Evolutionary conservation across 2,329 filamentous ascomycete genomes (phyloP), one percentile per base, ranked within the genome.

Genomic region (Pseudocercospora ulei): DNA sequence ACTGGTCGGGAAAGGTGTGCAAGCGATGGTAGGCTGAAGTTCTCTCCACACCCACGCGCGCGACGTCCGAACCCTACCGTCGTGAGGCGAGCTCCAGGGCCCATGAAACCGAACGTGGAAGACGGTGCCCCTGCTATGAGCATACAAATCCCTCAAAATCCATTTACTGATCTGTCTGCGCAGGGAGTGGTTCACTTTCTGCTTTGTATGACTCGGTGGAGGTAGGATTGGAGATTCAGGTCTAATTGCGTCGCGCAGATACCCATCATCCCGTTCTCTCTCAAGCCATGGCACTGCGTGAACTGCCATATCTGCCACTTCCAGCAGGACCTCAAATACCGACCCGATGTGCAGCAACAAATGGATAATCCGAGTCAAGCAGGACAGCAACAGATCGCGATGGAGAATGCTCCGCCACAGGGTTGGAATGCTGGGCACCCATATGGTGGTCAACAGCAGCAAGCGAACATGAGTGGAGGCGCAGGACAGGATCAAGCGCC

Each of bases 221-320:
- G 12, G 8, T 43, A 18, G 79, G n/a, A n/a, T n/a, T n/a, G n/a
- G n/a, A n/a, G n/a, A n/a, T n/a, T n/a, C n/a, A n/a, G n/a, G n/a
- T n/a, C n/a, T n/a, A n/a, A n/a, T n/a, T n/a, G n/a, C n/a, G n/a
- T n/a, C n/a, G n/a, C n/a, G n/a, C n/a, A n/a, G n/a, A n/a, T n/a
- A n/a, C n/a, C n/a, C 2, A 61, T 87, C 29, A 68, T 87, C 16
- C 82, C 82, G 0, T 78, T 86, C 55, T 78, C 74, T 16, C 51
- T 69, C 3, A 69, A 69, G 43, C 66, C 67, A 0, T 62, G 61
- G 52, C 60, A 60, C 51, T 80, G 85, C 54, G 71, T 88, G 39
- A 66, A 70, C 43, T 88, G 82, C 65, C 71, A 76, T 55, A 76
- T 86, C 59, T 88, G 82, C 70, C 76, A 79, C 58, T 86, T 84